Evolutionary conservation across 1,284 basidiomycete species (phyloP), one percentile per base, ranked within the genome.

Genomic region (Rhodotorula sp.): DNA sequence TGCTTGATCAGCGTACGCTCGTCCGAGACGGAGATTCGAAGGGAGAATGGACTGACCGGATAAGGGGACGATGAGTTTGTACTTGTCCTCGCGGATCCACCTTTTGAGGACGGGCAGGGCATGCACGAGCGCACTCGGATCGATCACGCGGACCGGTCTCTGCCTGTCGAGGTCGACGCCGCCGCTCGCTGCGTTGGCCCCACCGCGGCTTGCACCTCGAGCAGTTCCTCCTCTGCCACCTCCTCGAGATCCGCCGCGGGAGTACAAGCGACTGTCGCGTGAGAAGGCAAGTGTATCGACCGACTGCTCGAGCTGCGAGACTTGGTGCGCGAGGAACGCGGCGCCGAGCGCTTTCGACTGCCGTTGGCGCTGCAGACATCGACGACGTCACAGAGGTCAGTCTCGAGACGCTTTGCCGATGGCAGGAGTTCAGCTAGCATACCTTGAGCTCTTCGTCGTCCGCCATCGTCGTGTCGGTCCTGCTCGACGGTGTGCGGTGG

Each of bases 251-350:
- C 62, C 59, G 3, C 61, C 37, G 7, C 44, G 33, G 6, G n/a
- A 30, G 53, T 66, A 33, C 26, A 44, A 29, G 14, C 42, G 42
- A 14, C 44, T 24, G 56, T 66, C 64, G 55, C 73, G 62, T 7
- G 59, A 66, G 66, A 75, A 75, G n/a, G 66, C 18, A 46, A 75
- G 64, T 29, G 46, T 55, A 56, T 75, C 68, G 37, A 75, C 68
- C 7, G 59, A 60, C 17, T 48, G 29, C 33, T 75, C 71, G 44
- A 72, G 68, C 45, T 72, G 24, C 10, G 58, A 63, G 53, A 75
- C 73, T 45, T 68, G 71, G 63, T 75, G 73, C 7, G 73, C 66
- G 53, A 75, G 73, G 58, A 75, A 75, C 6, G 73, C 73, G 17
- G 71, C 69, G 24, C 73, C 73, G 53, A 75, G 59, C 0, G 73